phyloP scores from a whole-genome alignment of 176 grass and related monocot species.

The Aegilops speltoides region DNA sequence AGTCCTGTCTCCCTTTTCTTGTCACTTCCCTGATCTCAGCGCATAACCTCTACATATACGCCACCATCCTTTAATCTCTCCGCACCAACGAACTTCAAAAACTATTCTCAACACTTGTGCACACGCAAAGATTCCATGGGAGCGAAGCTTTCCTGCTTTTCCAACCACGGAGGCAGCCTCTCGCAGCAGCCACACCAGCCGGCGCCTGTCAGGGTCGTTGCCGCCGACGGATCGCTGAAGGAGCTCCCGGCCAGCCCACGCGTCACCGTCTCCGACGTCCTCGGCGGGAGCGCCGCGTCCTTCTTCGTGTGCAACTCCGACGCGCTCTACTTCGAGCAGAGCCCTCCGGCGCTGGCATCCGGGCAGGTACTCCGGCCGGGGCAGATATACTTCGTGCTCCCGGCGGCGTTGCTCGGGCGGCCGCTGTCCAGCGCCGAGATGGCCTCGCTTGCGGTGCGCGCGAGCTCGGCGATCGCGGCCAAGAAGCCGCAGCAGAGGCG shows the following conservation, averaged over 20 bases:
- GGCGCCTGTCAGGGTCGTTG: conserved; percentile 36
- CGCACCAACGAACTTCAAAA: not conserved
- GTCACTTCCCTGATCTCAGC: not conserved
- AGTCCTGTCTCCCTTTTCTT: not conserved
- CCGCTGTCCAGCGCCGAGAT: conserved; percentile 47
- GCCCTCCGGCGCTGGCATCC: conserved; percentile 14
- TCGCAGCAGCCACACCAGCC: conserved; percentile 1
- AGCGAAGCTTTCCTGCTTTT: conserved; percentile 34
- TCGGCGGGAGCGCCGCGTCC: not conserved
- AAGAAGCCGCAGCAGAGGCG: not conserved
- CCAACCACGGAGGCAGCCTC: not conserved
- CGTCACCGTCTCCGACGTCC: conserved; percentile 28
- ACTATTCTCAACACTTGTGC: not conserved
- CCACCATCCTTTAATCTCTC: not conserved
- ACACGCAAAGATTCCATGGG: conserved; percentile 33
- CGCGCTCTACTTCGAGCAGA: conserved; percentile 53
- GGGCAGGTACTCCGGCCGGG: conserved; percentile 33
- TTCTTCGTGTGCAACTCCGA: conserved; percentile 66
- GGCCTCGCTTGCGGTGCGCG: conserved; percentile 52
- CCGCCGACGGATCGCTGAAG: conserved; percentile 51
- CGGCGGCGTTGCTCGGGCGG: conserved; percentile 10
- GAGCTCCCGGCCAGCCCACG: conserved; percentile 5
- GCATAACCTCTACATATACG: not conserved
- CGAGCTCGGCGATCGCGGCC: conserved; percentile 44
- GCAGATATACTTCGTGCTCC: conserved; percentile 71